A percentile compares a stretch with the other conserved stretches of the same genome.
Evolutionary conservation across 345 rosid species (phyloP).

Genomic region (Crucihimalaya himalaica): DNA sequence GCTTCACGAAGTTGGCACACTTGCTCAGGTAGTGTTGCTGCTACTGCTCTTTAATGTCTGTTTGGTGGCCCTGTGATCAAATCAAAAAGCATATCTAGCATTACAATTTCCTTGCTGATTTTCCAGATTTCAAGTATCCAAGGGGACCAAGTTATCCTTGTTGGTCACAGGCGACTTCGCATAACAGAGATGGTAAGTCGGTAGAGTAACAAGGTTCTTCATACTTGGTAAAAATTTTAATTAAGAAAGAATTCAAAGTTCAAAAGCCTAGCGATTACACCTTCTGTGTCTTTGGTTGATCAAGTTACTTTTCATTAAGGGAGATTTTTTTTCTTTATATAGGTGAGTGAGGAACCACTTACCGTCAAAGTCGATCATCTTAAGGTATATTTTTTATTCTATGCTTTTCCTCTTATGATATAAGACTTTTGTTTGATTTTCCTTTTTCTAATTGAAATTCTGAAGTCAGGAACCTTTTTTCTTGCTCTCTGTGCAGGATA

Average conservation of each 20-base stretch:
- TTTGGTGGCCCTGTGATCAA: constrained; percentile 18
- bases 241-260: background rate
- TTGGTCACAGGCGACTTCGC: constrained; percentile 92
- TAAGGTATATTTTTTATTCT: constrained; percentile 56
- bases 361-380: constrained; percentile 97
- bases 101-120: constrained; percentile 26
- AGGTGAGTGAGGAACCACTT: constrained; percentile 93
- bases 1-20: constrained; percentile 96
- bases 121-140: constrained; percentile 81
- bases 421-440: background rate
- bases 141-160: constrained; percentile 91
- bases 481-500: constrained; percentile 56
- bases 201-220: constrained; percentile 5
- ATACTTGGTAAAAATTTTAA: background rate
- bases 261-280: background rate
- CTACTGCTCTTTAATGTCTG: constrained; percentile 21
- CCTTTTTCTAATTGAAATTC: background rate
- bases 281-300: constrained; percentile 27
- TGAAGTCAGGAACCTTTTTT: background rate
- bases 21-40: constrained; percentile 74
- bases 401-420: constrained; percentile 21
- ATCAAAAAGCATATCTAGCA: background rate
- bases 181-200: constrained; percentile 87
- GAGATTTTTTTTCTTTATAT: constrained; percentile 32
- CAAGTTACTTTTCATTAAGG: constrained; percentile 23